phyloP scores from a whole-genome alignment of 2,329 filamentous ascomycete species.

The Pseudohalonectria lignicola region DNA sequence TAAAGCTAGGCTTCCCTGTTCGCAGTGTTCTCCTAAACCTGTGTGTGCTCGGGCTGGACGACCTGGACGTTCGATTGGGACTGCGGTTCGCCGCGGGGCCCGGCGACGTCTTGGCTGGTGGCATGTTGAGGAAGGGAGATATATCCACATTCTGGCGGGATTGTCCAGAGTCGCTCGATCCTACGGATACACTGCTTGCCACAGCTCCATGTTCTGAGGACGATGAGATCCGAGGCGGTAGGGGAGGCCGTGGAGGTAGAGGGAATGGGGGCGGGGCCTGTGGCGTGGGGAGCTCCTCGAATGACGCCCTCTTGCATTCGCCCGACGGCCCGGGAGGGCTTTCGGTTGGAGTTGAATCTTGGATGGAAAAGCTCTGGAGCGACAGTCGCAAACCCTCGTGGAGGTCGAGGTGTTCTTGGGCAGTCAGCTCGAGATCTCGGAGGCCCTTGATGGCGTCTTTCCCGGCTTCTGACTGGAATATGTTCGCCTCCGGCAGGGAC shows the following conservation, averaged over 20 bases:
- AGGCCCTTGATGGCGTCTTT: conserved; percentile 72
- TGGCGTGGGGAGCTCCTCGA: too few relatives aligned
- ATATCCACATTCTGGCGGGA: too few relatives aligned
- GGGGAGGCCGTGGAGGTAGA: conserved; percentile 62
- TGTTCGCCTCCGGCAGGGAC: background rate
- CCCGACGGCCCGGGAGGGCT: too few relatives aligned
- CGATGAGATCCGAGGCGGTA: conserved; percentile 26
- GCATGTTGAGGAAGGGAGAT: too few relatives aligned
- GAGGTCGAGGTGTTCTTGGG: conserved; percentile 84
- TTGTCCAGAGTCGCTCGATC: too few relatives aligned
- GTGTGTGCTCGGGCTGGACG: conserved; percentile 49
- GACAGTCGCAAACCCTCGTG: conserved; percentile 68
- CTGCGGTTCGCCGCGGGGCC: background rate
- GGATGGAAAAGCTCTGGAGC: conserved; percentile 29
- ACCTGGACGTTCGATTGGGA: conserved; percentile 17
- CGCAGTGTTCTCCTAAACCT: conserved; percentile 52
- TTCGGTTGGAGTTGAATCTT: too few relatives aligned
- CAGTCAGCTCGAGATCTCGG: conserved; percentile 75
- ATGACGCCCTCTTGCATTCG: too few relatives aligned
- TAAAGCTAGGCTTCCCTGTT: conserved; percentile 25
- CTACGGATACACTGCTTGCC: too few relatives aligned
- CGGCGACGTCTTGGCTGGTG: too few relatives aligned
- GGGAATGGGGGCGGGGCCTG: too few relatives aligned
- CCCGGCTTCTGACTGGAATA: conserved; percentile 63
- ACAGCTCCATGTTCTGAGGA: conserved; percentile 1